These are phyloP conservation scores for Flaveria floridana DNA, from an alignment of 140 eudicot species.

Conservation along the genomic window DNA sequence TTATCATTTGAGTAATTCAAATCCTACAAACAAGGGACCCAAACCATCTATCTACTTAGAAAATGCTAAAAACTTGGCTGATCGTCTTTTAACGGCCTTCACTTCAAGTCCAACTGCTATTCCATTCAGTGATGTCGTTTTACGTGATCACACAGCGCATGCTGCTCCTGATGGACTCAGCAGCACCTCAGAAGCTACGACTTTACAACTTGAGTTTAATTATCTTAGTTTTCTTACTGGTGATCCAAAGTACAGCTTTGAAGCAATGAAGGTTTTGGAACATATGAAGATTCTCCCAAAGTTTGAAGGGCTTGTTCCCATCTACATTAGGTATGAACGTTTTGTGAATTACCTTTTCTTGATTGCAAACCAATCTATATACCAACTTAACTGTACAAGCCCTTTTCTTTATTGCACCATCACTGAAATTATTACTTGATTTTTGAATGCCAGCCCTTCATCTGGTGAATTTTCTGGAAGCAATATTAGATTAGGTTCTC, in stretches of 20 bases:
- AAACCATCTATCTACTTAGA: constrained; percentile 70
- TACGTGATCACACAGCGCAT: constrained; percentile 67
- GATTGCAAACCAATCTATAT: background rate
- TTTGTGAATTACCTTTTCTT: background rate
- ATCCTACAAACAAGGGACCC: constrained; percentile 50
- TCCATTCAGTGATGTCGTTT: constrained; percentile 86
- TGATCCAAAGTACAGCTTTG: constrained; percentile 70
- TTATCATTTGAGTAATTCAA: constrained; percentile 70
- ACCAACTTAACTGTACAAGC: background rate
- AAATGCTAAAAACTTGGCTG: constrained; percentile 81
- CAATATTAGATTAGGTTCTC: constrained; percentile 88
- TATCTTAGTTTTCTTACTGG: constrained; percentile 80
- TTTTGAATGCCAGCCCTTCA: constrained; percentile 62
- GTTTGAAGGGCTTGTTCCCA: constrained; percentile 90
- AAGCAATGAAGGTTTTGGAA: constrained; percentile 91
- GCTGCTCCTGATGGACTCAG: constrained; percentile 95
- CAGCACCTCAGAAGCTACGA: constrained; percentile 92
- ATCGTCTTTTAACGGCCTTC: constrained; percentile 73
- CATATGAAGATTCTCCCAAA: constrained; percentile 81
- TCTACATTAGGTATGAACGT: constrained; percentile 70
- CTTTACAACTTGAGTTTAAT: constrained; percentile 85
- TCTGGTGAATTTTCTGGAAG: constrained; percentile 84
- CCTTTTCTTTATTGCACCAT: background rate
- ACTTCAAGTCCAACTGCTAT: constrained; percentile 81
- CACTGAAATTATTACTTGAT: constrained; percentile 1